A percentile compares a stretch with the other conserved stretches of the same genome.
Evolutionary conservation across 352 stramenopile genomes (phyloP).

Genomic region (Aphanomyces invadans): DNA sequence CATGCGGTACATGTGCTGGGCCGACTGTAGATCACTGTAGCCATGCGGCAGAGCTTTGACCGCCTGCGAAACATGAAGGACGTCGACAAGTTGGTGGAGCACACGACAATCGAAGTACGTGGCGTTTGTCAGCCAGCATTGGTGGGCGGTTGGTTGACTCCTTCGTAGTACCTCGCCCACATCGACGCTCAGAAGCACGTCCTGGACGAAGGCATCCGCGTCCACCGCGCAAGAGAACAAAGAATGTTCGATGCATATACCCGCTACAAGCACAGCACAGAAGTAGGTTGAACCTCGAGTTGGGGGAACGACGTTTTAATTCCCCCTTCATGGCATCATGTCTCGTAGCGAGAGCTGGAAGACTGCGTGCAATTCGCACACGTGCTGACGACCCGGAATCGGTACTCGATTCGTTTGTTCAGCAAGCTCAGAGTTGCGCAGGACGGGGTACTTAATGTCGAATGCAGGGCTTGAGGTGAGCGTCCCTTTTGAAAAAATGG

Average conservation of each 20-base stretch:
- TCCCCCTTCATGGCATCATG: too few relatives aligned
- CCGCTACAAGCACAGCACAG: not conserved
- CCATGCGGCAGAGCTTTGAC: not conserved
- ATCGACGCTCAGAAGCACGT: conserved; percentile 13
- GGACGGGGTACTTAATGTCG: conserved; percentile 11
- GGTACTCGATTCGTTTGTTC: not conserved
- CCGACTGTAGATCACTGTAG: not conserved
- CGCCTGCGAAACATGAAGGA: not conserved
- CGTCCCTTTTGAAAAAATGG: not conserved
- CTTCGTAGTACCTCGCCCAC: conserved; percentile 12
- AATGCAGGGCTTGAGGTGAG: conserved; percentile 11
- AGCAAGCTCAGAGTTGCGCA: not conserved
- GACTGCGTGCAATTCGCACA: conserved; percentile 19
- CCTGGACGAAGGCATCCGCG: conserved; percentile 3
- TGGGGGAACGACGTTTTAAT: too few relatives aligned
- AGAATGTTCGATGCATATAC: not conserved
- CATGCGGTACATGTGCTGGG: too few relatives aligned
- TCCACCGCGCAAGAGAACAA: not conserved
- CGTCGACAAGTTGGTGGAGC: not conserved
- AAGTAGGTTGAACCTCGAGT: not conserved
- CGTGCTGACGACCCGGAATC: not conserved
- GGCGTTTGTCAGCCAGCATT: not conserved
- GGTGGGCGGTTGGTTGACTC: not conserved
- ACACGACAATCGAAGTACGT: not conserved
- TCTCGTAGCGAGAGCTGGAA: conserved; percentile 1